phyloP scores from a whole-genome alignment of 306 rosid genomes.

The Cucumis cinereus region DNA sequence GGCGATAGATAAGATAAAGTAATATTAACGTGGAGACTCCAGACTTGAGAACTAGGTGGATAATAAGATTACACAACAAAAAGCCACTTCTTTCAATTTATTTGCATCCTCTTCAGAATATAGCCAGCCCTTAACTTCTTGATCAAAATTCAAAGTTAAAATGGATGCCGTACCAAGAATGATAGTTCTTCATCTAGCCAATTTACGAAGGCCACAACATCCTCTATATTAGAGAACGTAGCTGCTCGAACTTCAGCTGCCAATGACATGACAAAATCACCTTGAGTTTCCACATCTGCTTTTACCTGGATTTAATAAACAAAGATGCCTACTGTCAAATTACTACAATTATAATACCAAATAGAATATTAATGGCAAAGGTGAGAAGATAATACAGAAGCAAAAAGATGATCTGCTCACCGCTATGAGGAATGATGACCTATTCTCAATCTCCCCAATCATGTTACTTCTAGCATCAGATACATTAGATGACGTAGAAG shows the following conservation, averaged over 20 bases:
- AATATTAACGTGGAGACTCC: not conserved
- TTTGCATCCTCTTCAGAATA: not conserved
- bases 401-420: slow-evolving; percentile 28
- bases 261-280: slow-evolving; percentile 81
- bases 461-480: slow-evolving; percentile 85
- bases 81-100: not conserved
- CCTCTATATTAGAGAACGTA: slow-evolving; percentile 58
- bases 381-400: not conserved
- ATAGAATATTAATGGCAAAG: not conserved
- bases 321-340: not conserved
- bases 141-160: not conserved
- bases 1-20: not conserved
- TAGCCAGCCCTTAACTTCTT: not conserved
- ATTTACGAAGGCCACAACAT: slow-evolving; percentile 81
- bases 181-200: slow-evolving; percentile 95
- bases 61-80: not conserved
- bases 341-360: not conserved
- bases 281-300: slow-evolving; percentile 97
- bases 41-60: not conserved
- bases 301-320: slow-evolving; percentile 36
- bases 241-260: slow-evolving; percentile 92
- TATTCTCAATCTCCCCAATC: slow-evolving; percentile 92
- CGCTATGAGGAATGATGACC: slow-evolving; percentile 90
- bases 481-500: slow-evolving; percentile 53
- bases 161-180: slow-evolving; percentile 29